Evolutionary conservation across 306 rosid species (phyloP).

Genomic region (Castanea sativa): DNA sequence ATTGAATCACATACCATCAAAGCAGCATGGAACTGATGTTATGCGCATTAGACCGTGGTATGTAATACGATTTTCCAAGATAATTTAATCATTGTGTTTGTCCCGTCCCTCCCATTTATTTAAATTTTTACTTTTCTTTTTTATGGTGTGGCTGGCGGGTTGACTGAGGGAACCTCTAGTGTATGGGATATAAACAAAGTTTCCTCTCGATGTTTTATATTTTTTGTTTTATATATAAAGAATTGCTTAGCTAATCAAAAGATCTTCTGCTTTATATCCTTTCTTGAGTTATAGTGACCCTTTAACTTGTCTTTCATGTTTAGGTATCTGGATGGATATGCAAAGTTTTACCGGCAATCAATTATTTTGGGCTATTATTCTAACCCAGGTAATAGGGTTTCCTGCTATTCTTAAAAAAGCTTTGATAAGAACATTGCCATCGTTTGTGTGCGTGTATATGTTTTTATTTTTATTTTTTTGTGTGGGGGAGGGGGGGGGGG

Average conservation of each 20-base stretch:
- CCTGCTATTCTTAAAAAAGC: slow-evolving; percentile 1
- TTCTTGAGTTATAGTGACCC: neutral
- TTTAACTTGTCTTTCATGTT: slow-evolving; percentile 24
- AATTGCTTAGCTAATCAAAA: neutral
- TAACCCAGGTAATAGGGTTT: slow-evolving; percentile 59
- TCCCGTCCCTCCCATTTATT: neutral
- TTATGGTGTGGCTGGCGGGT: neutral
- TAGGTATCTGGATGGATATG: slow-evolving; percentile 77
- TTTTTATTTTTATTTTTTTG: neutral
- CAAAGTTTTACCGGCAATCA: slow-evolving; percentile 80
- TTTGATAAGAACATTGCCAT: neutral
- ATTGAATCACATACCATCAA: slow-evolving; percentile 71
- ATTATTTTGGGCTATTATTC: slow-evolving; percentile 64
- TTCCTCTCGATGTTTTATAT: neutral
- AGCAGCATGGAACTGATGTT: slow-evolving; percentile 72
- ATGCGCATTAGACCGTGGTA: slow-evolving; percentile 92
- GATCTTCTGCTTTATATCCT: neutral
- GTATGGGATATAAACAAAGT: neutral
- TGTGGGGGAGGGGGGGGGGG: too few relatives aligned
- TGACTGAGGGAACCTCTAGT: neutral
- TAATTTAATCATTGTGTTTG: neutral
- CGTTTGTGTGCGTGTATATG: neutral
- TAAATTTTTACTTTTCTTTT: neutral
- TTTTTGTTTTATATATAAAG: slow-evolving; percentile 3
- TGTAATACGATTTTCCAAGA: slow-evolving; percentile 7